phyloP scores from a whole-genome alignment of 2,329 filamentous ascomycete genomes.

The Hypoxylon sp. region DNA sequence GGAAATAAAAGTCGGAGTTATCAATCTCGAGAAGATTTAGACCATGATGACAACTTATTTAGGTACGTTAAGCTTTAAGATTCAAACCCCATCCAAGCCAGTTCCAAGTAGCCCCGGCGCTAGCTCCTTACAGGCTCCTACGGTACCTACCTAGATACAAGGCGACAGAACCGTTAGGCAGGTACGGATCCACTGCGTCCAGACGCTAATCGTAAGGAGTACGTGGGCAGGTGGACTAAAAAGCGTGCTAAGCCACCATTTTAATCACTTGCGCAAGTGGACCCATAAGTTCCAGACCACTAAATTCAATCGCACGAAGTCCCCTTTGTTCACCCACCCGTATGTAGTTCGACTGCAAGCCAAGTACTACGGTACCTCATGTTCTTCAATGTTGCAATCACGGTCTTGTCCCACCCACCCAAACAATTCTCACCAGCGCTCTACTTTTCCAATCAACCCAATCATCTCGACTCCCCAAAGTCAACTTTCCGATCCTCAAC shows the following conservation, averaged over 20 bases:
- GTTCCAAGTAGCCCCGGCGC: slow-evolving; percentile 25
- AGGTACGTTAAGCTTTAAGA: slow-evolving; percentile 1
- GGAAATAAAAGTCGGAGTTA: neutral
- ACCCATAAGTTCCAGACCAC: slow-evolving; percentile 32
- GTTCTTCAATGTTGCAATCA: slow-evolving; percentile 38
- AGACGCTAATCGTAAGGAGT: slow-evolving; percentile 43
- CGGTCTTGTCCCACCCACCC: slow-evolving; percentile 38
- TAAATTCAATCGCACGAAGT: slow-evolving; percentile 24
- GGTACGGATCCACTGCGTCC: slow-evolving; percentile 37
- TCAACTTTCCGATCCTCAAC: slow-evolving; percentile 43
- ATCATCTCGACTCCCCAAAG: slow-evolving; percentile 31
- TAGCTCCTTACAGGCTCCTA: slow-evolving; percentile 25
- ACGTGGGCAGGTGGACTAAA: slow-evolving; percentile 29
- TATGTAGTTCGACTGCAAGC: slow-evolving; percentile 9
- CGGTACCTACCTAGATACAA: no score
- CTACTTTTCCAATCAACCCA: slow-evolving; percentile 34
- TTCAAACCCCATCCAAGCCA: slow-evolving; percentile 9
- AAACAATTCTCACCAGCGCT: slow-evolving; percentile 33
- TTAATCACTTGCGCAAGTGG: slow-evolving; percentile 27
- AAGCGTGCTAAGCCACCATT: slow-evolving; percentile 42
- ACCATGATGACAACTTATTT: neutral
- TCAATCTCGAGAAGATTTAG: slow-evolving; percentile 6
- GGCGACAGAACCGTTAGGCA: slow-evolving; percentile 21
- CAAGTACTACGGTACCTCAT: slow-evolving; percentile 15
- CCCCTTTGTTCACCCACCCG: slow-evolving; percentile 31